Conservation (phyloP, 2,329 filamentous ascomycete species). For the Talaromyces verruculosus region DNA sequence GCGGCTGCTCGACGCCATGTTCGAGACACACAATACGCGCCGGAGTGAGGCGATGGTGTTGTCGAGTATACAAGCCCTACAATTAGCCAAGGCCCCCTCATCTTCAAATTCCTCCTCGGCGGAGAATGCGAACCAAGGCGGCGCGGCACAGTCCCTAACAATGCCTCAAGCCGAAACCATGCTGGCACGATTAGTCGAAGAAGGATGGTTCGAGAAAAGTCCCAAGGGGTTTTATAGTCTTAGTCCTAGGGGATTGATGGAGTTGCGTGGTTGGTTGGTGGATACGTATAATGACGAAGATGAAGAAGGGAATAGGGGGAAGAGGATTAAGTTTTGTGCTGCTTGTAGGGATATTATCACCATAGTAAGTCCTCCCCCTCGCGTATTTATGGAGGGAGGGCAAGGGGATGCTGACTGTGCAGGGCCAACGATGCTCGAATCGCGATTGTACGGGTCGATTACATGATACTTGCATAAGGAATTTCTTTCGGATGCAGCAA, state of each 20-base stretch:
- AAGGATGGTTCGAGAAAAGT: conserved; percentile 84
- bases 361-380: conserved; percentile 45
- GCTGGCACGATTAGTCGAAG: conserved; percentile 67
- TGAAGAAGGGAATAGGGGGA: conserved; percentile 53
- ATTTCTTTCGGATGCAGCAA: conserved; percentile 68
- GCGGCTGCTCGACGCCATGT: conserved; percentile 84
- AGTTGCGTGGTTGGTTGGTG: conserved; percentile 79
- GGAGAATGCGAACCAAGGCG: conserved; percentile 29
- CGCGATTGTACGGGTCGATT: conserved; percentile 67
- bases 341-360: conserved; percentile 91
- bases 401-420: background rate
- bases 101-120: conserved; percentile 34
- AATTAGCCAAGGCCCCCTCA: conserved; percentile 56
- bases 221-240: conserved; percentile 70
- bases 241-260: conserved; percentile 75
- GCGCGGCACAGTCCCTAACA: conserved; percentile 59
- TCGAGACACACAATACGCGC: conserved; percentile 79
- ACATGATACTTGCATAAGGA: conserved; percentile 73
- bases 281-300: conserved; percentile 82
- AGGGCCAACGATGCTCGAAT: conserved; percentile 73
- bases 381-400: background rate
- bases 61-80: conserved; percentile 73
- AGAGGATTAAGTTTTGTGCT: conserved; percentile 81
- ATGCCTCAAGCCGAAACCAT: conserved; percentile 75
- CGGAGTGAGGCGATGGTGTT: conserved; percentile 82